phyloP scores from a whole-genome alignment of 2,329 filamentous ascomycete species.

The Chaetomium olivaceum region DNA sequence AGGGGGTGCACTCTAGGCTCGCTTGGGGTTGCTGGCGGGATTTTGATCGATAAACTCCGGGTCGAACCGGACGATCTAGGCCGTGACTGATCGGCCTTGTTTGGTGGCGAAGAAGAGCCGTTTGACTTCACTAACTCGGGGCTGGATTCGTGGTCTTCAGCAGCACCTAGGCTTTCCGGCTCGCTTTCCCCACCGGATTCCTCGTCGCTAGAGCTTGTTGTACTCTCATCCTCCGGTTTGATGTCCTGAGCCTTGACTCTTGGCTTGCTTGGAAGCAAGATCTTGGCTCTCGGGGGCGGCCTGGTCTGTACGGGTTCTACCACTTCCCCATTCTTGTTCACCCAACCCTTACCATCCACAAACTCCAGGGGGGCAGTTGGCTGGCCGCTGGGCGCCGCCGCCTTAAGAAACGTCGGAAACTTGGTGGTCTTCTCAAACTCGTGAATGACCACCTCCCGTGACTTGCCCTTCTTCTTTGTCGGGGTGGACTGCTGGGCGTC shows the following conservation, averaged over 20 bases:
- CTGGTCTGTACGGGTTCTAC: constrained; percentile 60
- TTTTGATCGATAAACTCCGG: constrained; percentile 56
- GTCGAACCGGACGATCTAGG: constrained; percentile 54
- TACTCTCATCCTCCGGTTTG: constrained; percentile 19
- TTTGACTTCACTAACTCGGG: background rate
- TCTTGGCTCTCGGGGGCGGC: constrained; percentile 36
- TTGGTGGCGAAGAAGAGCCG: constrained; percentile 25
- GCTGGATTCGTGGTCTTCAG: background rate
- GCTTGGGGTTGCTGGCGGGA: constrained; percentile 51
- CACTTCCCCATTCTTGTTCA: constrained; percentile 74
- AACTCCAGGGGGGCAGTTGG: constrained; percentile 60
- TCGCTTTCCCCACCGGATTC: constrained; percentile 32
- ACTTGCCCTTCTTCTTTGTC: constrained; percentile 52
- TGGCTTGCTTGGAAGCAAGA: constrained; percentile 30
- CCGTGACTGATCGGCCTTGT: constrained; percentile 40
- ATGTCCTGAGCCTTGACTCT: constrained; percentile 1
- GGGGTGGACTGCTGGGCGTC: constrained; percentile 53
- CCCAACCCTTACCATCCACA: constrained; percentile 85
- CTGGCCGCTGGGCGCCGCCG: constrained; percentile 45
- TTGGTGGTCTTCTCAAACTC: constrained; percentile 87
- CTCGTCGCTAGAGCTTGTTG: constrained; percentile 13
- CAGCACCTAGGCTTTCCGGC: constrained; percentile 6
- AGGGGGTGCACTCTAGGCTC: constrained; percentile 71
- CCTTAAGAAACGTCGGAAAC: constrained; percentile 78
- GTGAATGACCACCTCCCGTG: constrained; percentile 68